Conservation (phyloP, 2,329 filamentous ascomycete genomes). For the Myriosclerotinia curreyana region DNA sequence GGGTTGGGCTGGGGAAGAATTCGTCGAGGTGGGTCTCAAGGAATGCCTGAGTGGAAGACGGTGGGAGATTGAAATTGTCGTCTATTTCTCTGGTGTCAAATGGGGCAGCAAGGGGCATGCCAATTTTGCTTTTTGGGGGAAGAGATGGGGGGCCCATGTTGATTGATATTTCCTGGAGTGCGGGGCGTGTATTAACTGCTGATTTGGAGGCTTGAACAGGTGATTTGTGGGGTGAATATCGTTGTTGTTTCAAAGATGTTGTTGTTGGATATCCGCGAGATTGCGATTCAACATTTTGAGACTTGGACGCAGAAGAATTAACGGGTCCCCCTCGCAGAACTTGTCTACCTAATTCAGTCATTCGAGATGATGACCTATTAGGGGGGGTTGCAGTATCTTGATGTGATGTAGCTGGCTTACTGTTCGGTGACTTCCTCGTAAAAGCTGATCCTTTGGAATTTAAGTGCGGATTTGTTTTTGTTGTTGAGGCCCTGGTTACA, state of each 20-base stretch:
- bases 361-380: neutral
- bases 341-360: neutral
- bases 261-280: neutral
- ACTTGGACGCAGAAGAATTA: neutral
- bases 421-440: neutral
- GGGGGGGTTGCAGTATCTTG: neutral
- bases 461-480: neutral
- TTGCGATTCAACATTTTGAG: neutral
- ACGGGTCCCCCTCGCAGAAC: neutral
- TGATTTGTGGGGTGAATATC: neutral
- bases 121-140: conserved; percentile 16
- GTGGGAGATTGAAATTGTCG: conserved; percentile 28
- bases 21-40: conserved; percentile 50
- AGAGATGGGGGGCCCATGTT: conserved; percentile 32
- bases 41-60: conserved; percentile 53
- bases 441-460: neutral
- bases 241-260: neutral
- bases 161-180: conserved; percentile 23
- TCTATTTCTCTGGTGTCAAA: neutral
- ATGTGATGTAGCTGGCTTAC: neutral
- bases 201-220: neutral
- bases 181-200: neutral
- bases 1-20: conserved; percentile 55
- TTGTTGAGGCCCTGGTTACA: too few relatives aligned
- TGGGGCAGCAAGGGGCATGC: neutral